A percentile compares a stretch with the other conserved stretches of the same genome.
Conservation (phyloP, 1,284 basidiomycete genomes). For the Ustilago shanxiensis region DNA sequence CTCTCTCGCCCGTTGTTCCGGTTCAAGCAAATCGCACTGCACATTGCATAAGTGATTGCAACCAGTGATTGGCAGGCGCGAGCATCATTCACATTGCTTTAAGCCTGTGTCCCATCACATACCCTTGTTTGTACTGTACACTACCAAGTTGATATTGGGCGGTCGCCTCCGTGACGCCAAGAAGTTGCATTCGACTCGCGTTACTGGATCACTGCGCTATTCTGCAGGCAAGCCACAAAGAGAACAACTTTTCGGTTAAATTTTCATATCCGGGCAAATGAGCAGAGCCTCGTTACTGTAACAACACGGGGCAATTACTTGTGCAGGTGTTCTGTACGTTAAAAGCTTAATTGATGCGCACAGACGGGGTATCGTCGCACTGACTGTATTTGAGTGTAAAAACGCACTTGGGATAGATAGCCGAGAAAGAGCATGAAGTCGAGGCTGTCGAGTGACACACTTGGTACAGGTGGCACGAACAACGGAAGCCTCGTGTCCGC, state of each 20-base stretch:
- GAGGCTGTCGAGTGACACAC: not conserved
- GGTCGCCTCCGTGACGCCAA: not conserved
- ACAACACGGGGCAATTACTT: conserved; percentile 1
- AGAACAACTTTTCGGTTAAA: not conserved
- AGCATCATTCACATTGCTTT: not conserved
- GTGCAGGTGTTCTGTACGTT: not conserved
- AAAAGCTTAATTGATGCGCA: conserved; percentile 3
- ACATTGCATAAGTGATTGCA: not conserved
- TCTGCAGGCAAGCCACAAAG: not conserved
- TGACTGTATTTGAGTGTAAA: not conserved
- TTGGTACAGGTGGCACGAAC: not conserved
- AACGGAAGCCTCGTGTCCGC: too few relatives aligned
- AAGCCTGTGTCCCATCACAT: not conserved
- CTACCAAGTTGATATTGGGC: not conserved
- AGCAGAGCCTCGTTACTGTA: not conserved
- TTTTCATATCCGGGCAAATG: not conserved
- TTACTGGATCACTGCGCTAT: not conserved
- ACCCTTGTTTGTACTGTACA: not conserved
- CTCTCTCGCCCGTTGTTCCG: too few relatives aligned
- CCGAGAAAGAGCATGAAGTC: too few relatives aligned
- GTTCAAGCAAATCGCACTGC: not conserved
- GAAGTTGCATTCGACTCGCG: not conserved
- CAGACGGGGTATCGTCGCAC: not conserved
- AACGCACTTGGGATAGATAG: not conserved
- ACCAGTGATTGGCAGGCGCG: too few relatives aligned